Evolutionary conservation across 2,329 filamentous ascomycete species (phyloP).

Genomic region (Hypoxylon sp.): DNA sequence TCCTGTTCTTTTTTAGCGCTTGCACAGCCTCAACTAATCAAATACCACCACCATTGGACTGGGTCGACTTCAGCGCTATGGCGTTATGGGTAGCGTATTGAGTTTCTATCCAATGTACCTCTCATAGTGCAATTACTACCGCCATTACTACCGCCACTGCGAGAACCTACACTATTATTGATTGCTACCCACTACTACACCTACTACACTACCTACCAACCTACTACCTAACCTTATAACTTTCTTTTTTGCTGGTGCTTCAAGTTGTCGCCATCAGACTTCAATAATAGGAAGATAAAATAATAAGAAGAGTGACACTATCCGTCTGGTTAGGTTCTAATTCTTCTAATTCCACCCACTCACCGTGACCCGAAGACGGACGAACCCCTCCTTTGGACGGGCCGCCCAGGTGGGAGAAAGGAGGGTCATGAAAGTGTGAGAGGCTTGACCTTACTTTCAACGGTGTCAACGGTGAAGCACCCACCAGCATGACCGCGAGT

Average conservation of each 20-base stretch:
- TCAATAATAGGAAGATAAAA: conserved; percentile 12
- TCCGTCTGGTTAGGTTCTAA: conserved; percentile 15
- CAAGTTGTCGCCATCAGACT: conserved; percentile 32
- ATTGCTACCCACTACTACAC: conserved; percentile 34
- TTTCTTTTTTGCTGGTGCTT: conserved; percentile 32
- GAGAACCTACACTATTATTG: conserved; percentile 31
- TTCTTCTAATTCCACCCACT: conserved; percentile 11
- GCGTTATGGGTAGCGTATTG: conserved; percentile 1
- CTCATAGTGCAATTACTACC: conserved; percentile 23
- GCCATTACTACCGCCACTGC: conserved; percentile 22
- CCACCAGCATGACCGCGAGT: conserved; percentile 60
- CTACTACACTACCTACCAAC: conserved; percentile 21
- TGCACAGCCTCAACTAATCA: conserved; percentile 43
- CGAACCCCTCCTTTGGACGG: conserved; percentile 46
- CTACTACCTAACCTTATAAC: conserved; percentile 32
- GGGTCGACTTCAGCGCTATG: conserved; percentile 29
- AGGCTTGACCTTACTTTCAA: conserved; percentile 45
- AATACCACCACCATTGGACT: conserved; percentile 25
- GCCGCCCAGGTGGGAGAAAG: conserved; percentile 39
- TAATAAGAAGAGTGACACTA: conserved; percentile 11
- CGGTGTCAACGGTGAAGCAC: conserved; percentile 23
- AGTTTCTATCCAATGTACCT: conserved; percentile 12
- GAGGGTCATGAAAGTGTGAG: conserved; percentile 44
- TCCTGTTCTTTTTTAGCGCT: conserved; percentile 40
- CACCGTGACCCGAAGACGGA: conserved; percentile 29